These are phyloP conservation scores for Calocera cornea DNA, from an alignment of 768 basidiomycete species.

Conservation along the genomic window DNA sequence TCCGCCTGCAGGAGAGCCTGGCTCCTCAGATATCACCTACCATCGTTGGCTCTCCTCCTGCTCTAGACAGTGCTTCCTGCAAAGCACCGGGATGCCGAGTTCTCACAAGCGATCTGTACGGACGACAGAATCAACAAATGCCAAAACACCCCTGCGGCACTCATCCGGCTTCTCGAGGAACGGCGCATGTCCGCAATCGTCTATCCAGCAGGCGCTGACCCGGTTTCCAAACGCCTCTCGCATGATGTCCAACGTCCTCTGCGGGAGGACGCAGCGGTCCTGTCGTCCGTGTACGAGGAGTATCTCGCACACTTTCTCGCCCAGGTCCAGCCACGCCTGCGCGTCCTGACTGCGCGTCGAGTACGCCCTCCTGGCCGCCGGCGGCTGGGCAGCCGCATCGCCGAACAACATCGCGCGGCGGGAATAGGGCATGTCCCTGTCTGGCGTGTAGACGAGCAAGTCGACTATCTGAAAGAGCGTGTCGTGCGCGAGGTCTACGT, in stretches of 20 bases:
- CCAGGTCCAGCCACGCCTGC: background rate
- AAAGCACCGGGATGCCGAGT: no score
- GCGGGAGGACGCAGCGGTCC: background rate
- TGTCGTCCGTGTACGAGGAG: background rate
- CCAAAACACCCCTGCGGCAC: no score
- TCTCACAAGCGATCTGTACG: no score
- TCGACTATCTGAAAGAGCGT: background rate
- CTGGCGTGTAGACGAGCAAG: background rate
- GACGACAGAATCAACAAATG: no score
- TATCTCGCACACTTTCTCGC: background rate
- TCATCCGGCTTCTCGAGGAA: background rate
- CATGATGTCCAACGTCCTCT: background rate
- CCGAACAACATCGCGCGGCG: no score
- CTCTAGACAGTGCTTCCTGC: no score
- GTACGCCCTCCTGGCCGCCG: background rate
- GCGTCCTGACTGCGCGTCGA: background rate
- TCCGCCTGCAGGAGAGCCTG: no score
- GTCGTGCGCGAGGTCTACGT: background rate
- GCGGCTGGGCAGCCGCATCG: background rate
- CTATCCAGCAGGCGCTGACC: background rate
- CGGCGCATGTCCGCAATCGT: background rate
- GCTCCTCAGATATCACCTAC: no score
- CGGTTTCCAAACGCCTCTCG: background rate
- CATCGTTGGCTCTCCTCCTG: no score
- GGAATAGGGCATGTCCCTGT: background rate